phyloP scores from a whole-genome alignment of 495 filamentous ascomycete species.

The Aspergillus indologenus region DNA sequence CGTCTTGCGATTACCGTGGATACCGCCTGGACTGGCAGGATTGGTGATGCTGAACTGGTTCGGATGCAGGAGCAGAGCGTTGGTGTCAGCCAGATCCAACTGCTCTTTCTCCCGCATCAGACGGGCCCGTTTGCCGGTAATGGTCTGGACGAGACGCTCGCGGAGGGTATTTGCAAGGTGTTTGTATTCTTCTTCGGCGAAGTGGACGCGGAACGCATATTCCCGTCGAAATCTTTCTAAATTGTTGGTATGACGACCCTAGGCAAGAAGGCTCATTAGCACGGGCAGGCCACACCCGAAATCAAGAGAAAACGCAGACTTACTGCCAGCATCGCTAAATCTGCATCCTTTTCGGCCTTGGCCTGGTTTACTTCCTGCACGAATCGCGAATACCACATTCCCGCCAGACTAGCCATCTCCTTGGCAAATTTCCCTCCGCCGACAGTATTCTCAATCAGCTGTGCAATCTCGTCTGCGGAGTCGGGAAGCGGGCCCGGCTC shows the following conservation, averaged over 20 bases:
- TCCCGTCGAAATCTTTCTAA: constrained; percentile 42
- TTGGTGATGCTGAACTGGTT: constrained; percentile 87
- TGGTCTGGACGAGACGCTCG: constrained; percentile 74
- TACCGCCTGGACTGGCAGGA: constrained; percentile 73
- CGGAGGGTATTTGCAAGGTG: constrained; percentile 74
- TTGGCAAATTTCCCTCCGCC: constrained; percentile 52
- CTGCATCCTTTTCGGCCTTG: constrained; percentile 77
- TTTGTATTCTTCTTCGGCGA: constrained; percentile 78
- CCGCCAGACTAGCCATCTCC: constrained; percentile 64
- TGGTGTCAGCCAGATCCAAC: constrained; percentile 83
- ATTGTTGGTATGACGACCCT: constrained; percentile 43
- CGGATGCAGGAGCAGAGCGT: constrained; percentile 83
- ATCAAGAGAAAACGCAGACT: constrained; percentile 27
- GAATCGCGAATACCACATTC: constrained; percentile 76
- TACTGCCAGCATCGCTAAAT: constrained; percentile 74
- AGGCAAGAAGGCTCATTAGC: constrained; percentile 12
- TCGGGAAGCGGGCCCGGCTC: constrained; percentile 68
- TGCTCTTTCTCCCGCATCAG: constrained; percentile 85
- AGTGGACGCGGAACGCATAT: constrained; percentile 54
- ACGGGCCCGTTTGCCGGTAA: constrained; percentile 70
- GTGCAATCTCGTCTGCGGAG: constrained; percentile 61
- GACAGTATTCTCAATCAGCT: constrained; percentile 58
- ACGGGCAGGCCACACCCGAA: too few relatives aligned
- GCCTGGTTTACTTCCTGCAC: constrained; percentile 79
- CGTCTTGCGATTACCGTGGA: constrained; percentile 79